phyloP scores from a whole-genome alignment of 2,329 filamentous ascomycete genomes.

The Colletotrichum camelliae region DNA sequence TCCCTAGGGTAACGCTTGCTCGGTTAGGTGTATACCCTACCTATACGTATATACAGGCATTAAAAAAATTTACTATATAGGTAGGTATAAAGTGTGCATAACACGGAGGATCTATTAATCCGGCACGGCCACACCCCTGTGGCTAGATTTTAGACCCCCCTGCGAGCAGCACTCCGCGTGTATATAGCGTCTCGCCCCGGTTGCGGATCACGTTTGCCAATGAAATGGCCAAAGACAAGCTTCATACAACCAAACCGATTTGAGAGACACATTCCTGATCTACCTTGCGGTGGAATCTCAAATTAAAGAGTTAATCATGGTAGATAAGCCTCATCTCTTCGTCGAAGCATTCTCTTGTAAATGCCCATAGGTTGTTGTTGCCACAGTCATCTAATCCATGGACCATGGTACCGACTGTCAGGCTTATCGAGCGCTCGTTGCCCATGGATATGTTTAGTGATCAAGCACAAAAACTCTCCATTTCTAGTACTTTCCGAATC shows the following conservation, averaged over 20 bases:
- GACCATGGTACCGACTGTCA: background rate
- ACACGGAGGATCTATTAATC: too few relatives aligned
- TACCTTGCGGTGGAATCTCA: background rate
- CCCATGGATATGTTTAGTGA: background rate
- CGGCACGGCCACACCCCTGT: too few relatives aligned
- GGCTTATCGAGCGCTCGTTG: background rate
- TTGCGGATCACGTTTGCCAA: background rate
- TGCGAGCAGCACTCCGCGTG: too few relatives aligned
- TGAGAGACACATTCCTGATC: background rate
- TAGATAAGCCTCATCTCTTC: background rate
- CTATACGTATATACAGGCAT: too few relatives aligned
- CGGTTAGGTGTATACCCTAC: too few relatives aligned
- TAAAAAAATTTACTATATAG: too few relatives aligned
- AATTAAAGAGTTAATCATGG: background rate
- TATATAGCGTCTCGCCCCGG: background rate
- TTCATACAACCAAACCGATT: fast-evolving
- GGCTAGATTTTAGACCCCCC: too few relatives aligned
- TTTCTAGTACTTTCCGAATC: background rate
- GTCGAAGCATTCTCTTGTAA: background rate
- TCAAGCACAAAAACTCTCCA: background rate
- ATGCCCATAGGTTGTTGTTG: background rate
- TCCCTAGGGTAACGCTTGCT: too few relatives aligned
- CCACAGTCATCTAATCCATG: background rate
- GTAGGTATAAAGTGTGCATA: too few relatives aligned
- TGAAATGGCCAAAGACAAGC: background rate